These are phyloP conservation scores for Malassezia globosa DNA, from an alignment of 1,284 basidiomycete genomes.

Conservation along the genomic window DNA sequence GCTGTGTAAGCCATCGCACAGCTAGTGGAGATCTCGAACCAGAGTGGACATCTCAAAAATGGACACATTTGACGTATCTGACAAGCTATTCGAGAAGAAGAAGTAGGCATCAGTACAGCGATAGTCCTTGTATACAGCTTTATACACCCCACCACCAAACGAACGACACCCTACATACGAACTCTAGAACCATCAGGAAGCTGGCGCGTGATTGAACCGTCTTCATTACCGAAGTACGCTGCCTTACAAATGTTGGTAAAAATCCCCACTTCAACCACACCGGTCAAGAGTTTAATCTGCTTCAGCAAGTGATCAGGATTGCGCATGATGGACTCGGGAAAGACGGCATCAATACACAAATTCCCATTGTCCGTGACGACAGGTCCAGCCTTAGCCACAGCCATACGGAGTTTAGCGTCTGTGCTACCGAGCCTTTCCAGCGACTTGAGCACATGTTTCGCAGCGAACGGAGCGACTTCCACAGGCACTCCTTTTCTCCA, in stretches of 20 bases:
- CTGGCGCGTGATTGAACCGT: conserved; percentile 37
- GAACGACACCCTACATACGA: too few relatives aligned
- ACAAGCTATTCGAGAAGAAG: too few relatives aligned
- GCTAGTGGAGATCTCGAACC: too few relatives aligned
- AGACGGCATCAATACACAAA: conserved; percentile 42
- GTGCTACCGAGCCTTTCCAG: conserved; percentile 34
- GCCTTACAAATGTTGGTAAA: conserved; percentile 85
- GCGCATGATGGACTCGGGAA: conserved; percentile 32
- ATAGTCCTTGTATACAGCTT: too few relatives aligned
- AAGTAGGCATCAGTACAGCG: too few relatives aligned
- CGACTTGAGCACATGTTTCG: conserved; percentile 57
- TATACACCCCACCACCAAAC: too few relatives aligned
- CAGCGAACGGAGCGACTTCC: conserved; percentile 92
- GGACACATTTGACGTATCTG: too few relatives aligned
- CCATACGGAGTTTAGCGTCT: conserved; percentile 36
- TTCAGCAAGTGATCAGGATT: conserved; percentile 30
- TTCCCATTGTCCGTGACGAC: conserved; percentile 77
- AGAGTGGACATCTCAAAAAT: too few relatives aligned
- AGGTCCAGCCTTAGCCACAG: conserved; percentile 64
- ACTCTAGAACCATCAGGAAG: conserved; percentile 23
- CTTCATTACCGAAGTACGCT: conserved; percentile 81
- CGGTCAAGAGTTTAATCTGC: conserved; percentile 54
- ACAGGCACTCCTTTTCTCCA: conserved; percentile 83
- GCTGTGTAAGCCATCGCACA: too few relatives aligned
- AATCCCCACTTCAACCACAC: conserved; percentile 90